These are phyloP conservation scores for Silene uniflora DNA, from an alignment of 148 eudicot genomes.

Conservation along the genomic window DNA sequence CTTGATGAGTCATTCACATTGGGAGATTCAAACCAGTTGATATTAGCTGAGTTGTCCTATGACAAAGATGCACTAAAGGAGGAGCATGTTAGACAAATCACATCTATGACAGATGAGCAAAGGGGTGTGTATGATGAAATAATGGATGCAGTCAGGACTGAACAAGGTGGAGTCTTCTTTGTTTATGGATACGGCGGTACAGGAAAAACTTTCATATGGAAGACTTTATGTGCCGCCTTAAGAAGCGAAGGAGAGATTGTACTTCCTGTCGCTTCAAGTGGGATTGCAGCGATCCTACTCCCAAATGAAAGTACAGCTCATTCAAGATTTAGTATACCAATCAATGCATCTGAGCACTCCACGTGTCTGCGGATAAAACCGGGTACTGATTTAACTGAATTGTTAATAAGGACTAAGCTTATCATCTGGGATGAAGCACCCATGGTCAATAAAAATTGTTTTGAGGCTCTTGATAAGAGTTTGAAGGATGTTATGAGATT, in stretches of 20 bases:
- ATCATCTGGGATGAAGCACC: no score
- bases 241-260: no score
- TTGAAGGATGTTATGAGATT: no score
- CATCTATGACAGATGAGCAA: conserved; percentile 7
- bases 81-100: not conserved
- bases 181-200: no score
- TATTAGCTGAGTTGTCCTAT: conserved; percentile 6
- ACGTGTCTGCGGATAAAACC: conserved; percentile 1
- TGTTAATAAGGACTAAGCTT: no score
- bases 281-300: conserved; percentile 8
- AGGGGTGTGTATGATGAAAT: not conserved
- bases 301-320: conserved; percentile 19
- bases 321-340: conserved; percentile 23
- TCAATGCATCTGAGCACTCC: conserved; percentile 5
- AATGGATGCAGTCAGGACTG: no score
- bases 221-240: no score
- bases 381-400: not conserved
- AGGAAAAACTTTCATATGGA: no score
- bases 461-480: no score
- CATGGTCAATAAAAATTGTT: no score
- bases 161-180: no score
- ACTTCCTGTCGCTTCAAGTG: no score
- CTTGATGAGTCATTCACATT: not conserved
- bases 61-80: not conserved
- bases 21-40: not conserved